Evolutionary conservation across 129 eudicot species (phyloP), one percentile per base, ranked within the genome.

Genomic region (Chrysanthemum makinoi): DNA sequence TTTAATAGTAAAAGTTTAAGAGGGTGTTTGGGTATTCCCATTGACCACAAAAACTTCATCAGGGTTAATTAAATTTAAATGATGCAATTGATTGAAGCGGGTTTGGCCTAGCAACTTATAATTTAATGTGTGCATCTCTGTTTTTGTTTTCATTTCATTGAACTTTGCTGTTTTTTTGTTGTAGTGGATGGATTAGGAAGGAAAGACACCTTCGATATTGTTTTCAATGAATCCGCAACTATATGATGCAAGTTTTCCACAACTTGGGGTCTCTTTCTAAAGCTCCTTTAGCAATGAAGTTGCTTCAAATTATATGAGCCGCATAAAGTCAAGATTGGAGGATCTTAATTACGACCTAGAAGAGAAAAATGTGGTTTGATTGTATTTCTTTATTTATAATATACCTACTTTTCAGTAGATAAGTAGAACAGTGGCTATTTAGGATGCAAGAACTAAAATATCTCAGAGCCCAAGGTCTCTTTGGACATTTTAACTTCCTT

Each of bases 231-330:
- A 20, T 20, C 20, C 20, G 20, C 20, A 20, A 20, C 20, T 20
- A 20, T 20, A 20, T 20, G 20, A 20, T 20, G 20, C 1, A 20
- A 20, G 20, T 20, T 20, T 20, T 20, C 20, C 84, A 82, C 72
- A 89, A 89, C 81, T 59, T 93, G 53, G 98, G 98, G 55, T 16
- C 84, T 58, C 77, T 87, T 64, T 86, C 89, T 24, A 67, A 64
- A 69, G 16, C 67, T 17, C 90, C 95, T 84, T 87, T 66, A 85
- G 85, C 68, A 79, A 85, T 52, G 98, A 89, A 60, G 80, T 82
- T 79, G 87, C 85, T 77, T 71, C 22, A 44, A 85, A 75, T 76
- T 82, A 76, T 56, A 74, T 75, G 30, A 78, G 65, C 75, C 81
- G 87, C 62, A 74, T 93, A 67, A 67, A 73, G 39, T 69, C 79